Evolutionary conservation across 495 filamentous ascomycete species (phyloP), one percentile per base, ranked within the genome.

Genomic region (Apiosordaria backusii): DNA sequence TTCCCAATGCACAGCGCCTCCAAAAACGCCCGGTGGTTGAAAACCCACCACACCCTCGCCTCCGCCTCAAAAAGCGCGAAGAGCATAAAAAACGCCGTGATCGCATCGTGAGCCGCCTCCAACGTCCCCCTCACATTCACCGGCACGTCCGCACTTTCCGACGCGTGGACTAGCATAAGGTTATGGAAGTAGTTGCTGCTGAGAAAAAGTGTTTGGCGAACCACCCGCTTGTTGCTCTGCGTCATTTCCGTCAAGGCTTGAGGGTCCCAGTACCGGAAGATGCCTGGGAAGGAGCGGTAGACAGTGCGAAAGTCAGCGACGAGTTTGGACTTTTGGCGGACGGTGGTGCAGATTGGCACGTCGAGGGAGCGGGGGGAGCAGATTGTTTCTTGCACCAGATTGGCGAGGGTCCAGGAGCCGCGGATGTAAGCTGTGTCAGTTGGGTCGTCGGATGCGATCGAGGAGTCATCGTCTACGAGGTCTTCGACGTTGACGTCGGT

Each of bases 11-110:
- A 81, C 71, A 89, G 75, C 23, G 87, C 87, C 74, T 90, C 88
- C 55, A 90, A 76, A 72, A 91, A 92, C 0, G 88, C 88, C 16
- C 89, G 76, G 72, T 91, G 89, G 71, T 88, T 87, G 71, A 91
- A 91, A 5, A 90, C 87, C 88, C 89, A 92, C 88, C 89, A 91
- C 4, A 90, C 87, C 57, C 84, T 80, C 10, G 88, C 87, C 74
- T 92, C 88, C 35, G 78, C 77, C 67, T 85, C 83, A 63, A 90
- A 87, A 23, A 89, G 70, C 1, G 73, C 75, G 71, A 85, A 88
- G 15, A 91, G 80, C 26, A 90, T 78, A 76, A 91, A 91, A 68
- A 91, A 92, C 13, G 81, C 72, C 22, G 76, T 77, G 35, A 89
- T 80, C 16, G 87, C 87, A 64, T 86, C 85, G 67, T 88, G 83